Evolutionary conservation across 305 asterid species (phyloP), one percentile per base, ranked within the genome.

Genomic region (Fraxinus paxiana): DNA sequence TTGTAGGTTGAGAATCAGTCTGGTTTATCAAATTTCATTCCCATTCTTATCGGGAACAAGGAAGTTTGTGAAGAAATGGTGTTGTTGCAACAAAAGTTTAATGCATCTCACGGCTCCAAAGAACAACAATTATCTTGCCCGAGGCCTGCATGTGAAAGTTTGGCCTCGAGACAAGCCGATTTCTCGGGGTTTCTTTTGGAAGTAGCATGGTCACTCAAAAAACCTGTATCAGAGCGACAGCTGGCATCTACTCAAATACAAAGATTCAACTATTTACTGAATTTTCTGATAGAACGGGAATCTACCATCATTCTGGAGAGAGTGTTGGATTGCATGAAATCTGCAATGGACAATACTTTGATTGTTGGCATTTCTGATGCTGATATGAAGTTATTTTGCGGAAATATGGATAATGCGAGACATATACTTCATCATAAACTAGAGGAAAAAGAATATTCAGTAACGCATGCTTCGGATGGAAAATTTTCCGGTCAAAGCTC

Each of bases 1-100:
- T 56, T 89, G 88, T 89, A 94, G 98, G 97, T 96, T 35, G 99
- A 96, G 87, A 96, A 96, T 84, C 92, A 92, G 84, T 96, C 92
- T 34, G 99, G 99, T 15, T 77, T 96, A 82, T 94, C 99, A 69
- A 96, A 96, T 87, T 96, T 94, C 88, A 88, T 96, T 80, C 98
- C 99, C 4, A 85, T 96, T 76, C 93, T 96, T 35, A 77, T 96
- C 5, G 97, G 92, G 20, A 91, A 94, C 82, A 85, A 87, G 87
- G 97, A 94, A 87, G 89, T 88, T 35, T 94, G 98, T 80, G 88
- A 87, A 31, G 99, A 96, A 85, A 90, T 96, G 97, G 87, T 86
- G 78, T 79, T 56, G 77, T 81, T 94, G 84, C 95, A 89, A 82
- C 92, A 77, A 81, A 87, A 87, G 74, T 80, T 86, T 1, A 87